phyloP scores from a whole-genome alignment of 768 basidiomycete species.

The Auriscalpium vulgare region DNA sequence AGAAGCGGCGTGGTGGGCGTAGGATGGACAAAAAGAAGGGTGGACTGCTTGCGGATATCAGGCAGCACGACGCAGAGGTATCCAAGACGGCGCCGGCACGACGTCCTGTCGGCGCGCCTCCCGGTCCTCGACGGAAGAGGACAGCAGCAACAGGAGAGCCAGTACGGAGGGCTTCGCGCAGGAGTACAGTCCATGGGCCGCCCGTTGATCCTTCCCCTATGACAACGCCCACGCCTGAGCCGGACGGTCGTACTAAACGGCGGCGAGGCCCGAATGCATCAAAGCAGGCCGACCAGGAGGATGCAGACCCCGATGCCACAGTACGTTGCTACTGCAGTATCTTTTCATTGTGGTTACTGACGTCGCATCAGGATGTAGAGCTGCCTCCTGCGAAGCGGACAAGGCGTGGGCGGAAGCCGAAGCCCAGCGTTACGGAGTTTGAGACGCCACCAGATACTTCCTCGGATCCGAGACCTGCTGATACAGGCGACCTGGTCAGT shows the following conservation, averaged over 20 bases:
- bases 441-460: conserved; percentile 19
- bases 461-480: too few species aligned
- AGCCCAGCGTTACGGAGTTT: conserved; percentile 19
- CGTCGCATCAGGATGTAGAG: conserved; percentile 20
- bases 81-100: conserved; percentile 16
- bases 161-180: conserved; percentile 5
- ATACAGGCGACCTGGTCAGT: too few species aligned
- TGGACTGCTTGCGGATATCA: conserved; percentile 73
- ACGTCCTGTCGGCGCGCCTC: conserved; percentile 6
- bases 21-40: conserved; percentile 69
- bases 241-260: conserved; percentile 23
- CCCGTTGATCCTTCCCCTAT: conserved; percentile 43
- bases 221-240: conserved; percentile 60
- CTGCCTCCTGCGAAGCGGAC: conserved; percentile 26
- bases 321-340: neutral
- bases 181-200: conserved; percentile 20
- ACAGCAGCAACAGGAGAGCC: conserved; percentile 2
- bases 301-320: neutral
- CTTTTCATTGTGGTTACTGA: neutral
- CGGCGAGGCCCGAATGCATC: conserved; percentile 11
- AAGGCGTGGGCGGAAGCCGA: conserved; percentile 24
- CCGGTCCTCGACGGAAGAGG: neutral
- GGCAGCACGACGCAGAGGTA: conserved; percentile 55
- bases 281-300: neutral
- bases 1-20: conserved; percentile 42